Percentiles rank a stretch among this genome's conserved stretches.
phyloP scores from a whole-genome alignment of 768 basidiomycete species.

The Nidularia sp. region DNA sequence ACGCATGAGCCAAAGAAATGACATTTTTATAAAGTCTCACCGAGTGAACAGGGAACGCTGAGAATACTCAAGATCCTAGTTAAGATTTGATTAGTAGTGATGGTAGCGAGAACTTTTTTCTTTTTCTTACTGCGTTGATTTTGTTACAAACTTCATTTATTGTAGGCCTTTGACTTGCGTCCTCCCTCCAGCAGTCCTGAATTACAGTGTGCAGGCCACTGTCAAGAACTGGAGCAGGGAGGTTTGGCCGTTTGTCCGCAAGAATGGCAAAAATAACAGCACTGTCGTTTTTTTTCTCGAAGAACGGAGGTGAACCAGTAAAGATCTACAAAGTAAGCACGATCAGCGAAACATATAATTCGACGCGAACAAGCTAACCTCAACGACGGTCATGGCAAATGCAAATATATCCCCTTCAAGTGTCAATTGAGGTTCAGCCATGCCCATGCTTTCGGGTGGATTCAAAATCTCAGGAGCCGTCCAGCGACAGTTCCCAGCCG shows the following conservation, averaged over 20 bases:
- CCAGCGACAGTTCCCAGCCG: constrained; percentile 21
- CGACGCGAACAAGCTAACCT: constrained; percentile 13
- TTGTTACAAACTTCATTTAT: too few relatives aligned
- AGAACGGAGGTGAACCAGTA: constrained; percentile 11
- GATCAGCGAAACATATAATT: not conserved
- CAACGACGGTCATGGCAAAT: constrained; percentile 21
- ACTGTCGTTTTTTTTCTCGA: constrained; percentile 14
- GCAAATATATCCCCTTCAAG: constrained; percentile 18
- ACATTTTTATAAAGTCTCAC: too few relatives aligned
- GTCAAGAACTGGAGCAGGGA: constrained; percentile 8
- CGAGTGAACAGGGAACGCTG: too few relatives aligned
- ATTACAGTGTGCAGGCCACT: constrained; percentile 6
- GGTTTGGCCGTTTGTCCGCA: constrained; percentile 9
- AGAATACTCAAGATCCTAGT: too few relatives aligned
- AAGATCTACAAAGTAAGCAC: constrained; percentile 9
- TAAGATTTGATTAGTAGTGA: too few relatives aligned
- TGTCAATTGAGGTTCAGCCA: constrained; percentile 5
- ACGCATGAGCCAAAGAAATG: too few relatives aligned
- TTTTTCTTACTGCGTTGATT: too few relatives aligned
- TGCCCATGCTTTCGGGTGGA: constrained; percentile 8
- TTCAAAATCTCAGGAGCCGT: constrained; percentile 25
- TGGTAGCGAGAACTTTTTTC: too few relatives aligned
- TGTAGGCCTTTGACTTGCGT: too few relatives aligned
- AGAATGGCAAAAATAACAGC: constrained; percentile 16
- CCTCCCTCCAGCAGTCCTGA: constrained; percentile 10